Conservation (phyloP, 176 grass and related monocot genomes). For the Avena eriantha region DNA sequence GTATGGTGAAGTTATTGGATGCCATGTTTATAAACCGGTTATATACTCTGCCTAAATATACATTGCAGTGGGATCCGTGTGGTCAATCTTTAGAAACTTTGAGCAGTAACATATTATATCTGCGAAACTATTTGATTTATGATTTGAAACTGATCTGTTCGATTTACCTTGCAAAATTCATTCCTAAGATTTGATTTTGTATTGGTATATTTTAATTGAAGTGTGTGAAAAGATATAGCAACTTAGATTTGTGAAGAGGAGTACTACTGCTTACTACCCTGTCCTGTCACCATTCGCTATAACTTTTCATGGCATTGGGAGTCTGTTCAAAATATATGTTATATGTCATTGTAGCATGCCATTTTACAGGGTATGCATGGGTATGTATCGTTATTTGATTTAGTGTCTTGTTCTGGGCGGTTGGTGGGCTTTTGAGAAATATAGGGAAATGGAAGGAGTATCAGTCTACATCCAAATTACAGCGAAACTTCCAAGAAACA, state of each 20-base stretch:
- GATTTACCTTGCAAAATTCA: constrained; percentile 4
- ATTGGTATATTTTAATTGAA: background rate
- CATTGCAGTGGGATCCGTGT: background rate
- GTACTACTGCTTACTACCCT: background rate
- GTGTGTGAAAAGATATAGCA: background rate
- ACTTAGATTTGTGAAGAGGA: constrained; percentile 8
- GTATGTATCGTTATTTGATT: constrained; percentile 11
- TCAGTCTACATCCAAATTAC: background rate
- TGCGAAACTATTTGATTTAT: background rate
- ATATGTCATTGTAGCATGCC: background rate
- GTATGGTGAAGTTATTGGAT: constrained; percentile 29
- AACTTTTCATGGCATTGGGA: background rate
- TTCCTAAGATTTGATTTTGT: background rate
- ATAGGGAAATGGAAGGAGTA: constrained; percentile 5
- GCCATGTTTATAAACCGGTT: background rate
- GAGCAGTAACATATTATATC: background rate
- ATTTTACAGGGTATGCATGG: constrained; percentile 3
- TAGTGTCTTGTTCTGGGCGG: constrained; percentile 13
- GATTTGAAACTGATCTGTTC: background rate
- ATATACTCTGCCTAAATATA: constrained; percentile 9
- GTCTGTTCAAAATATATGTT: constrained; percentile 16
- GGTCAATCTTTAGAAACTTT: constrained; percentile 18
- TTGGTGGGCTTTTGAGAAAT: constrained; percentile 12
- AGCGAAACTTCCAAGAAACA: constrained; percentile 15
- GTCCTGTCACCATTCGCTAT: background rate